Percentiles rank a stretch among this genome's conserved stretches.
Evolutionary conservation across 2,329 filamentous ascomycete species (phyloP).

Genomic region (Kalaharituber pfeilii): DNA sequence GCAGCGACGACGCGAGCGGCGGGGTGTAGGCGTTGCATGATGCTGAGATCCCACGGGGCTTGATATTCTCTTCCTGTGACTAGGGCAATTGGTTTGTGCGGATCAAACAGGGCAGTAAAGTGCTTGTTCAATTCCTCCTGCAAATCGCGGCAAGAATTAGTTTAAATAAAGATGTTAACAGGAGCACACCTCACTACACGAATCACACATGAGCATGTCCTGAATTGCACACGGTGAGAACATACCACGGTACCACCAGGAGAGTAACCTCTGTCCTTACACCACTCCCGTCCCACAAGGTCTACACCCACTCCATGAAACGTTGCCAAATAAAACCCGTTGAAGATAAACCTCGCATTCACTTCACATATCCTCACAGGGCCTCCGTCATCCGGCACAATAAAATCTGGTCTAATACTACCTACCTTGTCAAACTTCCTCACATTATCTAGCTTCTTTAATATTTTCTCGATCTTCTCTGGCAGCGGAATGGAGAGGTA

Average conservation of each 20-base stretch:
- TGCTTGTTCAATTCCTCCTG: conserved; percentile 1
- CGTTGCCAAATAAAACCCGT: conserved; percentile 22
- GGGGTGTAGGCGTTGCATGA: conserved; percentile 21
- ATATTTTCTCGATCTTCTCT: conserved; percentile 15
- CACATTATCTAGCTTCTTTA: conserved; percentile 12
- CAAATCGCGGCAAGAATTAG: no score
- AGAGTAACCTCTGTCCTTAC: no score
- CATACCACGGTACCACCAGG: no score
- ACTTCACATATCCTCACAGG: conserved; percentile 29
- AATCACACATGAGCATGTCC: no score
- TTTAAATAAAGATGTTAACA: no score
- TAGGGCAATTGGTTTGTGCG: conserved; percentile 4
- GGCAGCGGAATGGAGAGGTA: conserved; percentile 12
- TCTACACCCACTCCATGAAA: background rate
- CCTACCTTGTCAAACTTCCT: conserved; percentile 13
- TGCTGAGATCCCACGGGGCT: conserved; percentile 2
- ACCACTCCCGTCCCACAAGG: no score
- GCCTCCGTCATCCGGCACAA: conserved; percentile 23
- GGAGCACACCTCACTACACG: no score
- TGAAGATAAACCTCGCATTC: conserved; percentile 30
- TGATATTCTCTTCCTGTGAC: conserved; percentile 3
- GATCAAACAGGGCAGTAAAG: conserved; percentile 6
- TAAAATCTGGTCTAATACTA: conserved; percentile 29
- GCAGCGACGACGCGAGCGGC: conserved; percentile 27
- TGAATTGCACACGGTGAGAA: no score